Evolutionary conservation across 2,329 filamentous ascomycete species (phyloP).

Genomic region (Trichophyton equinum): DNA sequence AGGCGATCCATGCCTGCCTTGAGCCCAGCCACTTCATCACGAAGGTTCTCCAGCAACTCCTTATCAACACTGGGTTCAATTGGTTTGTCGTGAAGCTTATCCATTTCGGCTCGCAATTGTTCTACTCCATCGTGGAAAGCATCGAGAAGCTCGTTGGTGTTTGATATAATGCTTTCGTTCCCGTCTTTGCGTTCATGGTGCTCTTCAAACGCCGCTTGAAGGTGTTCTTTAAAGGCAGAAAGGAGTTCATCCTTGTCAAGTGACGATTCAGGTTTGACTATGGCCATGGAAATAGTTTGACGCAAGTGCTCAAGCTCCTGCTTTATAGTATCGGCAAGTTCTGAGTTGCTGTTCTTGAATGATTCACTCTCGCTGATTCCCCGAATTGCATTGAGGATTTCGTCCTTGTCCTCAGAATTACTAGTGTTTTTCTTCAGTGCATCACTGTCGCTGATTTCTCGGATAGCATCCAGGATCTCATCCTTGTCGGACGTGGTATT

Average conservation of each 20-base stretch:
- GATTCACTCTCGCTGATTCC: constrained; percentile 33
- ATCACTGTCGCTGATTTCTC: constrained; percentile 32
- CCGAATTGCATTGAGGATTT: constrained; percentile 49
- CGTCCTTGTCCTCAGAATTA: constrained; percentile 45
- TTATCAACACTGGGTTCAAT: constrained; percentile 72
- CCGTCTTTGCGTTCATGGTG: constrained; percentile 42
- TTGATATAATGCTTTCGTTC: constrained; percentile 39
- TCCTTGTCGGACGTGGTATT: constrained; percentile 42
- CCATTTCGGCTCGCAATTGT: constrained; percentile 60
- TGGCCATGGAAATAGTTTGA: constrained; percentile 42
- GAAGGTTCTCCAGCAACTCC: constrained; percentile 79
- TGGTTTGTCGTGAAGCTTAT: constrained; percentile 64
- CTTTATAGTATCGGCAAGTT: constrained; percentile 39
- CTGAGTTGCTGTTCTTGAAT: constrained; percentile 32
- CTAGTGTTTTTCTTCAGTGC: constrained; percentile 30
- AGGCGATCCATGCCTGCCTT: constrained; percentile 66
- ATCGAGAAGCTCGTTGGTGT: constrained; percentile 48
- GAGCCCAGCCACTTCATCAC: constrained; percentile 63
- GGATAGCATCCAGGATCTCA: constrained; percentile 49
- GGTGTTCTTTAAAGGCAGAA: constrained; percentile 32
- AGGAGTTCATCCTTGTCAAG: constrained; percentile 56
- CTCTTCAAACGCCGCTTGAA: constrained; percentile 39
- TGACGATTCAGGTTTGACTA: constrained; percentile 36
- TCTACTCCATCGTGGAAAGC: constrained; percentile 59
- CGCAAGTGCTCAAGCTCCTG: constrained; percentile 51